Evolutionary conservation across 1,284 basidiomycete species (phyloP).

Genomic region (Pterula multifida): DNA sequence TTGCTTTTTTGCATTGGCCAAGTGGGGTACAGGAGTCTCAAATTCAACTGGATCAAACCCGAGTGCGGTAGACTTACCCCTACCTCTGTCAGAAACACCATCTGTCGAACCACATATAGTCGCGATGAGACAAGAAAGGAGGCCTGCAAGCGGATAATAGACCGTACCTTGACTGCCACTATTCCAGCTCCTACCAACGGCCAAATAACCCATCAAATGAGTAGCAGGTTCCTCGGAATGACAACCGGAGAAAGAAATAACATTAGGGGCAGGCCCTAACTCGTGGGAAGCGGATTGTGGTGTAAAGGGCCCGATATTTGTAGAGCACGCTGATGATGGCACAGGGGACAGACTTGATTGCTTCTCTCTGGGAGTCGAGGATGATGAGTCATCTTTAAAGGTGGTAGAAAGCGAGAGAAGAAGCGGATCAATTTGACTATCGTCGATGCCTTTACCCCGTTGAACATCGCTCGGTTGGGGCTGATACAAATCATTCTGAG

Average conservation of each 20-base stretch:
- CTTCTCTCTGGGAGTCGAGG: neutral
- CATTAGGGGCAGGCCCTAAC: neutral
- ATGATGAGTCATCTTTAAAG: neutral
- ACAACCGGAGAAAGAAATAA: neutral
- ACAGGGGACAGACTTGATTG: neutral
- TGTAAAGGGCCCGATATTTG: neutral
- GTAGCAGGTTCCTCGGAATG: neutral
- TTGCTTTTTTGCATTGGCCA: neutral
- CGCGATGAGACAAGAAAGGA: neutral
- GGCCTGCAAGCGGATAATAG: neutral
- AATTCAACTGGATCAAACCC: too few species aligned
- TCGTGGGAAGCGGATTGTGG: neutral
- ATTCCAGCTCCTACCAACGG: neutral
- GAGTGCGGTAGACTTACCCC: too few species aligned
- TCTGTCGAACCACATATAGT: too few species aligned
- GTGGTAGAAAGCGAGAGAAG: neutral
- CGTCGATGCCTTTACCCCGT: neutral
- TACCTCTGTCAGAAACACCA: too few species aligned
- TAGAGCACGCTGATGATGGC: neutral
- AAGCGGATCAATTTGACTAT: neutral
- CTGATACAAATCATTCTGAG: neutral
- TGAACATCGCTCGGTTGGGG: neutral
- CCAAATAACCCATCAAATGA: neutral
- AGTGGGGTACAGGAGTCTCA: neutral
- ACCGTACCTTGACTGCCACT: neutral